Percentiles rank a stretch among this genome's conserved stretches.
Conservation (phyloP, 345 rosid genomes). For the rapeseed (Brassica napus) region Da-Ae NC_063450.1:40947501-40948000, state of each 20-base stretch:
- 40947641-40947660: slow-evolving; percentile 94
- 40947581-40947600: not conserved
- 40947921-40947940: slow-evolving; percentile 35
- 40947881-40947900: slow-evolving; percentile 21
- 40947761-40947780: slow-evolving; percentile 39
- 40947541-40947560: not conserved
- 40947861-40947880: slow-evolving; percentile 28
- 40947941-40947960: slow-evolving; percentile 30
- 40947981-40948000: slow-evolving; percentile 55
- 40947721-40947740: slow-evolving; percentile 44
- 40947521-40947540: not conserved
- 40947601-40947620: not conserved
- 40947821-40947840: slow-evolving; percentile 10
- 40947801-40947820: slow-evolving; percentile 17
- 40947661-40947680: slow-evolving; percentile 93
- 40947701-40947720: slow-evolving; percentile 89
- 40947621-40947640: slow-evolving; percentile 11
- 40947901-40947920: slow-evolving; percentile 40
- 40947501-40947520: not conserved
- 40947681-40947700: slow-evolving; percentile 89
- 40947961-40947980: slow-evolving; percentile 55
- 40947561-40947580: not conserved
- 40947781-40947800: slow-evolving; percentile 24
- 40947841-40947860: slow-evolving; percentile 16
- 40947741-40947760: slow-evolving; percentile 36